Conservation (phyloP, 352 stramenopile species). For the Phytophthora cactorum region DNA sequence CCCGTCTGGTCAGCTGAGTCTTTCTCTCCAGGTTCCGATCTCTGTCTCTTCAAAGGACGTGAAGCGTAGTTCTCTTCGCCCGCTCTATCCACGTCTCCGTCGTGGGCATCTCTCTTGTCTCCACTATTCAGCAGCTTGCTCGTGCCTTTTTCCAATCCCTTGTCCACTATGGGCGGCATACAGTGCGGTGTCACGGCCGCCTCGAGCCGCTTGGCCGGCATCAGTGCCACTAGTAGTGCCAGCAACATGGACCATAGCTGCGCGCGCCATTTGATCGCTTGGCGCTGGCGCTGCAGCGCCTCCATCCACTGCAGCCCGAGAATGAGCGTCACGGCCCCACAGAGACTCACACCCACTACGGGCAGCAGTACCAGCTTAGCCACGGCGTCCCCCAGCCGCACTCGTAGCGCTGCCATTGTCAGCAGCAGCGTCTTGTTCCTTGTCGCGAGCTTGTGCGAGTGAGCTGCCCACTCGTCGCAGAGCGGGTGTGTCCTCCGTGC, state of each 20-base stretch:
- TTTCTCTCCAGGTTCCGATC: slow-evolving; percentile 19
- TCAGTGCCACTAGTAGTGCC: slow-evolving; percentile 21
- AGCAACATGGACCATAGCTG: slow-evolving; percentile 23
- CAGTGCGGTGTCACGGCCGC: slow-evolving; percentile 10
- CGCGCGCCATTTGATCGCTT: slow-evolving; percentile 23
- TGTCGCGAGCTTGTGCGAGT: slow-evolving; percentile 23
- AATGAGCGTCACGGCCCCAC: slow-evolving; percentile 55
- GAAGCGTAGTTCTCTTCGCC: slow-evolving; percentile 29
- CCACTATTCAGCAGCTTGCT: slow-evolving; percentile 14
- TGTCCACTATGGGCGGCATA: not conserved
- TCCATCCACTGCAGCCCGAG: slow-evolving; percentile 71
- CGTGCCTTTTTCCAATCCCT: slow-evolving; percentile 10
- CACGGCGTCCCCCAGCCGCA: slow-evolving; percentile 41
- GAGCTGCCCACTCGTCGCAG: slow-evolving; percentile 9
- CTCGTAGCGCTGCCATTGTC: slow-evolving; percentile 10
- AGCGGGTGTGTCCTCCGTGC: slow-evolving; percentile 3
- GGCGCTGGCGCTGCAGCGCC: slow-evolving; percentile 40
- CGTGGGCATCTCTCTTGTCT: slow-evolving; percentile 23
- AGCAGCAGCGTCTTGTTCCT: slow-evolving; percentile 16
- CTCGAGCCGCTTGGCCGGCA: slow-evolving; percentile 29
- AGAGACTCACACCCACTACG: slow-evolving; percentile 68
- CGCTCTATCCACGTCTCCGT: slow-evolving; percentile 17
- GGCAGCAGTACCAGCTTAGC: slow-evolving; percentile 67
- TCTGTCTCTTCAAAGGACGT: slow-evolving; percentile 47
- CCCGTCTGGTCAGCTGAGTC: not conserved